Conservation (phyloP, 345 rosid genomes). For the Erysimum cheiranthoides region DNA sequence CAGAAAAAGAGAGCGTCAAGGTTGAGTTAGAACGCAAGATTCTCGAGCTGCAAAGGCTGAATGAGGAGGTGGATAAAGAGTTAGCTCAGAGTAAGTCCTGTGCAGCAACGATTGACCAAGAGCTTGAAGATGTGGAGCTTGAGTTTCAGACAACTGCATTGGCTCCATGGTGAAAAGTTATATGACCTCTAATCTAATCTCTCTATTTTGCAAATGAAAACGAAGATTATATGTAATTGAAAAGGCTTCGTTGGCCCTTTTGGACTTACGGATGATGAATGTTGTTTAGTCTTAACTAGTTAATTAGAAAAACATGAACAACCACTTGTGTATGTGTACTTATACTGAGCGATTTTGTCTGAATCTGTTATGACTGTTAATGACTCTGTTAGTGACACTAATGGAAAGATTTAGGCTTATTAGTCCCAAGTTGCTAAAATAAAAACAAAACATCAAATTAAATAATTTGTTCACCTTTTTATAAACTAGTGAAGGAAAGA, state of each 20-base stretch:
- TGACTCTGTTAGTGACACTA: too few species aligned
- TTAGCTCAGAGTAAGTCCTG: slow-evolving; percentile 36
- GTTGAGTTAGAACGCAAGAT: slow-evolving; percentile 52
- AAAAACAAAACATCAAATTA: too few species aligned
- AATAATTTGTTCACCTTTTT: too few species aligned
- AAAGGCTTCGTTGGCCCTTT: background rate
- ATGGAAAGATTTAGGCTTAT: too few species aligned
- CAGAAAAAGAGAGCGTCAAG: slow-evolving; percentile 32
- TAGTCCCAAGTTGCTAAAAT: background rate
- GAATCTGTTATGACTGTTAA: too few species aligned
- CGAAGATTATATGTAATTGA: background rate
- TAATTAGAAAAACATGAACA: too few species aligned
- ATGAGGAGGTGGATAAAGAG: slow-evolving; percentile 37
- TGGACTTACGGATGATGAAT: background rate
- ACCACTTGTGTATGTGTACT: too few species aligned
- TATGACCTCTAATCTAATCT: background rate
- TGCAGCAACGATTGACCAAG: slow-evolving; percentile 24
- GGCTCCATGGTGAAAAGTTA: slow-evolving; percentile 53
- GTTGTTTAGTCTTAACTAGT: background rate
- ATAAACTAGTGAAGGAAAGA: background rate
- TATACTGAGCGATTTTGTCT: too few species aligned
- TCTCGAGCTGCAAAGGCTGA: slow-evolving; percentile 47
- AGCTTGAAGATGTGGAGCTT: slow-evolving; percentile 29
- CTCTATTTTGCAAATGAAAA: background rate
- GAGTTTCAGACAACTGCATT: slow-evolving; percentile 46